Evolutionary conservation across 352 stramenopile genomes (phyloP).

Genomic region (Chrysophaeum taylorii): DNA sequence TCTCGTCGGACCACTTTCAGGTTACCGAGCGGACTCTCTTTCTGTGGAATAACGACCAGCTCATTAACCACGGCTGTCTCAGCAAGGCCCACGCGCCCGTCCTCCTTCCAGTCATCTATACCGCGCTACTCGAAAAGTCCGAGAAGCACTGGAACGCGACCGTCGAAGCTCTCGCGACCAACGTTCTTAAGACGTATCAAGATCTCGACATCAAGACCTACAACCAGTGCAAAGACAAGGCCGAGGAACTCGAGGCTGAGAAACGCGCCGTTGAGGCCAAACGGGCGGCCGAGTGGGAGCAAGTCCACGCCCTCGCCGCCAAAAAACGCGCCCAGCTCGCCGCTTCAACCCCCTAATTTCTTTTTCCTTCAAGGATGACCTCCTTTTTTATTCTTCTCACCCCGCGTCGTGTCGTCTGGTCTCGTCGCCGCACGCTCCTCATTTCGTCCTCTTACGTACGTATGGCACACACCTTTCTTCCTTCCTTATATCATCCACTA

Average conservation of each 20-base stretch:
- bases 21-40: conserved; percentile 91
- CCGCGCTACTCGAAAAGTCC: conserved; percentile 58
- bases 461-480: too few relatives aligned
- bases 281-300: too few relatives aligned
- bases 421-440: too few relatives aligned
- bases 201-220: conserved; percentile 73
- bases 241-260: conserved; percentile 62
- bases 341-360: too few relatives aligned
- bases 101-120: conserved; percentile 88
- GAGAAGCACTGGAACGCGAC: conserved; percentile 90
- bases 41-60: conserved; percentile 96
- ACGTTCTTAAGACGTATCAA: conserved; percentile 76
- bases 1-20: conserved; percentile 89
- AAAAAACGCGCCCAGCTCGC: too few relatives aligned
- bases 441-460: too few relatives aligned
- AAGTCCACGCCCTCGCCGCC: too few relatives aligned
- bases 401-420: too few relatives aligned
- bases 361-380: too few relatives aligned
- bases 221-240: conserved; percentile 29
- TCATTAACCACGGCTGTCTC: conserved; percentile 86
- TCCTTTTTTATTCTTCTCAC: too few relatives aligned
- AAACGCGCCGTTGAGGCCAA: too few relatives aligned
- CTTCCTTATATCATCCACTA: too few relatives aligned
- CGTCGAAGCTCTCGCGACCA: conserved; percentile 81
- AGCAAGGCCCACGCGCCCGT: conserved; percentile 77